Conservation (phyloP, 805 yeast genomes). For the Yamadazyma nakazawae region DNA sequence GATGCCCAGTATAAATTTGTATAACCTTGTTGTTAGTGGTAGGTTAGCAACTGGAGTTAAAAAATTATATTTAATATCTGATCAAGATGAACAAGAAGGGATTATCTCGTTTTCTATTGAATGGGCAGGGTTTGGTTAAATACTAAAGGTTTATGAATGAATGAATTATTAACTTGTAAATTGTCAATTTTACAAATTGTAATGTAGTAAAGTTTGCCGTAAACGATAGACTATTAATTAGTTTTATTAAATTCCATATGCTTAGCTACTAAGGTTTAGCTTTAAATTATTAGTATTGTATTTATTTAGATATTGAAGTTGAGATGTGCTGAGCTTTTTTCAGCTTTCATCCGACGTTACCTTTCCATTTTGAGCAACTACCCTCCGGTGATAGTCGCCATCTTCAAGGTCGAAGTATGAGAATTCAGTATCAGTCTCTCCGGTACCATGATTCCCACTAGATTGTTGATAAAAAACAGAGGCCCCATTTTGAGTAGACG, state of each 20-base stretch:
- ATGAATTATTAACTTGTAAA: neutral
- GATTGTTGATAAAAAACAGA: conserved; percentile 23
- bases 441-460: conserved; percentile 30
- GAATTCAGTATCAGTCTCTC: conserved; percentile 30
- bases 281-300: too few species aligned
- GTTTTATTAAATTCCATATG: too few species aligned
- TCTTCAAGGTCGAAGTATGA: neutral
- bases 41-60: conserved; percentile 90
- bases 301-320: neutral
- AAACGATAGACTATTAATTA: too few species aligned
- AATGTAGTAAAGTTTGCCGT: too few species aligned
- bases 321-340: too few species aligned
- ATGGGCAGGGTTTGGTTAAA: conserved; percentile 94
- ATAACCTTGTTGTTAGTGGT: conserved; percentile 74
- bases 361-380: conserved; percentile 29
- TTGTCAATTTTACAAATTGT: neutral
- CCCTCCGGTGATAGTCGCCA: conserved; percentile 26
- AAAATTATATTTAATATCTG: conserved; percentile 67
- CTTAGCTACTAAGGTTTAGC: too few species aligned
- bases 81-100: conserved; percentile 10
- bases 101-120: conserved; percentile 60
- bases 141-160: neutral
- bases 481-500: conserved; percentile 27
- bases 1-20: conserved; percentile 32
- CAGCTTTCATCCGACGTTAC: neutral